These are phyloP conservation scores for Mangifera indica DNA, from an alignment of 345 rosid species.

Conservation along the genomic window DNA sequence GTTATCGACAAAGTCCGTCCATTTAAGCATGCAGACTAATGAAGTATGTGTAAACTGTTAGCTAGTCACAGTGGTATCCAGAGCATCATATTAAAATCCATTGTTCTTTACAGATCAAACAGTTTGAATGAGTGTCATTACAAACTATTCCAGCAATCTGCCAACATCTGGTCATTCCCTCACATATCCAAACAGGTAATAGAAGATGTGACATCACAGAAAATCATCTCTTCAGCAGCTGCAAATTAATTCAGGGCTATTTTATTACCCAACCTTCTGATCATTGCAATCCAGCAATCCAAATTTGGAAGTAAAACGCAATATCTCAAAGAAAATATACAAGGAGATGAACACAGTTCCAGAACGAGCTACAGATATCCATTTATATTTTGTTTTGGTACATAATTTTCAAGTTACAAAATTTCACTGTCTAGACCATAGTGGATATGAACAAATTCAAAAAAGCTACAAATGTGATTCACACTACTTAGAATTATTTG, in stretches of 20 bases:
- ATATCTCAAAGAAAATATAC: neutral
- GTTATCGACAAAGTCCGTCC: slow-evolving; percentile 13
- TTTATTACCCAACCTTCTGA: slow-evolving; percentile 6
- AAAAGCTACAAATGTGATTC: slow-evolving; percentile 31
- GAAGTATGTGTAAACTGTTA: neutral
- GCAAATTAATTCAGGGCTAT: neutral
- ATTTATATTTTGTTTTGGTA: slow-evolving; percentile 26
- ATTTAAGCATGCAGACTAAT: neutral
- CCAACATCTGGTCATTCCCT: neutral
- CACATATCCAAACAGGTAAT: neutral
- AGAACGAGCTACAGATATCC: slow-evolving; percentile 14
- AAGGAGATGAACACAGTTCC: slow-evolving; percentile 5
- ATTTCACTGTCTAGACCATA: slow-evolving; percentile 24
- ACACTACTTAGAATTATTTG: slow-evolving; percentile 27
- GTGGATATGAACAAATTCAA: slow-evolving; percentile 24
- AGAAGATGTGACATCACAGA: slow-evolving; percentile 12
- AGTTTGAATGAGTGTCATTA: neutral
- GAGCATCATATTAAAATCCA: neutral
- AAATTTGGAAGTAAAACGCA: slow-evolving; percentile 20
- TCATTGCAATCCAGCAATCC: slow-evolving; percentile 17
- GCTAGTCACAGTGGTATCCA: neutral
- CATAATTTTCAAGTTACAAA: slow-evolving; percentile 25
- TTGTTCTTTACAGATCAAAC: neutral
- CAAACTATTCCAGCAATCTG: neutral
- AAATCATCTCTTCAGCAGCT: neutral